These are phyloP conservation scores for Globisporangium barbulae DNA, from an alignment of 352 stramenopile genomes.

Conservation along the genomic window DNA sequence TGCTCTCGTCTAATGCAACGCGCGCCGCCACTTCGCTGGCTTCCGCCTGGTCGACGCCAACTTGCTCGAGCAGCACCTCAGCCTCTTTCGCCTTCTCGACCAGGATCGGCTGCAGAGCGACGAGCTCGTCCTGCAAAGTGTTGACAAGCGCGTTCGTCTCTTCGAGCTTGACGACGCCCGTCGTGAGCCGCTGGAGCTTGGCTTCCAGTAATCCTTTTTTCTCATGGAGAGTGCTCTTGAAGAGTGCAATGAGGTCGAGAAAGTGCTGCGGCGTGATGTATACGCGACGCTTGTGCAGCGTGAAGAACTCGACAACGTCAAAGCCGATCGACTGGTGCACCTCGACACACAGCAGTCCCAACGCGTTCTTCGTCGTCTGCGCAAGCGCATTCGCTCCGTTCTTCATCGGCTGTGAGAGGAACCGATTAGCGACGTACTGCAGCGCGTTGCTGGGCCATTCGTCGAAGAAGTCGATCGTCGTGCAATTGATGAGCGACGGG, in stretches of 20 bases:
- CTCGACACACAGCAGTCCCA: slow-evolving; percentile 50
- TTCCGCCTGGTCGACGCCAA: slow-evolving; percentile 60
- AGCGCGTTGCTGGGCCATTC: slow-evolving; percentile 88
- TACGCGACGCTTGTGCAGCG: slow-evolving; percentile 32
- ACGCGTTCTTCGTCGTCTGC: slow-evolving; percentile 19
- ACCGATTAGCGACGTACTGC: slow-evolving; percentile 74
- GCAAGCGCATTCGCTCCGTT: background rate
- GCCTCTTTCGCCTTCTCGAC: slow-evolving; percentile 58
- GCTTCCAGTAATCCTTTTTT: slow-evolving; percentile 37
- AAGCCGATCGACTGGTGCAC: slow-evolving; percentile 37
- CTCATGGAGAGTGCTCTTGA: slow-evolving; percentile 66
- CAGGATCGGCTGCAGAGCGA: slow-evolving; percentile 77
- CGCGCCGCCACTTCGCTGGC: slow-evolving; percentile 43
- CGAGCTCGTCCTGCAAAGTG: slow-evolving; percentile 73
- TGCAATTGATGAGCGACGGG: slow-evolving; percentile 92
- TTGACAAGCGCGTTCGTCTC: slow-evolving; percentile 65
- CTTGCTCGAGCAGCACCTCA: slow-evolving; percentile 54
- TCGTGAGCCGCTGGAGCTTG: slow-evolving; percentile 54
- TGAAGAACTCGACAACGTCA: slow-evolving; percentile 31
- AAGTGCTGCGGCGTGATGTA: slow-evolving; percentile 86
- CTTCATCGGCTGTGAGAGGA: slow-evolving; percentile 24
- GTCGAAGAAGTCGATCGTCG: slow-evolving; percentile 93
- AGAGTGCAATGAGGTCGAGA: slow-evolving; percentile 88
- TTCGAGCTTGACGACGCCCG: slow-evolving; percentile 69
- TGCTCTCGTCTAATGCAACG: slow-evolving; percentile 52